Evolutionary conservation across 768 basidiomycete species (phyloP), one percentile per base, ranked within the genome.

Genomic region (Saitozyma sp.): DNA sequence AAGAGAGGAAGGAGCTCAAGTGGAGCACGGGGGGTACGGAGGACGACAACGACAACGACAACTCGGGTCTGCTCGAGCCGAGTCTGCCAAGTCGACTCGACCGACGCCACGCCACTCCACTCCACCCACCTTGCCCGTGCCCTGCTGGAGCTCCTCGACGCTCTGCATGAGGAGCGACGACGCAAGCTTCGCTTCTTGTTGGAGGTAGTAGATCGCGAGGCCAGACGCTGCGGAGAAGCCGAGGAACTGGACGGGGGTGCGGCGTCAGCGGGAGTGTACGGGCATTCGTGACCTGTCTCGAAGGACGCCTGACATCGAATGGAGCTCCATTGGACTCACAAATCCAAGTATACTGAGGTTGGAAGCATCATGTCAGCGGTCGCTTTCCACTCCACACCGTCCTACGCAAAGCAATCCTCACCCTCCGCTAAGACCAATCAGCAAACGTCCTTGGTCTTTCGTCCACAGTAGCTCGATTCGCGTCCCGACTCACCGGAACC

Each of bases 211-310:
- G 37, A 91, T 88, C 48, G 91, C 90, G 70, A 87, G 85, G 0
- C 89, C 88, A 0, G 92, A 91, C 1, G 92, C 91, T 42, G 93
- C 79, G 6, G 92, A 92, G 82, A 95, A 94, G 1, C 92, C 93
- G 68, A 93, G 86, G 42, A 96, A 78, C 78, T 79, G 50, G 8
- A 6, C 43, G 6, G 7, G 9, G 29, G 2, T 29, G 29, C 29
- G 29, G 29, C 29, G 29, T 29, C 29, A 29, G 29, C 29, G 29
- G 29, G 29, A 29, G 29, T 29, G 29, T 5, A 29, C 29, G 11
- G 45, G 39, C 29, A 43, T 13, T 11, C 8, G 16, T 42, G 41
- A 8, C 19, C 43, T 29, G 40, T 14, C 2, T n/a, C 54, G 39
- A 48, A 19, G 6, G n/a, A 17, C 4, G 51, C 48, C 17, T 29